A percentile compares a stretch with the other conserved stretches of the same genome.
phyloP scores from a whole-genome alignment of 352 stramenopile species.

The Pythium coloratum region DNA sequence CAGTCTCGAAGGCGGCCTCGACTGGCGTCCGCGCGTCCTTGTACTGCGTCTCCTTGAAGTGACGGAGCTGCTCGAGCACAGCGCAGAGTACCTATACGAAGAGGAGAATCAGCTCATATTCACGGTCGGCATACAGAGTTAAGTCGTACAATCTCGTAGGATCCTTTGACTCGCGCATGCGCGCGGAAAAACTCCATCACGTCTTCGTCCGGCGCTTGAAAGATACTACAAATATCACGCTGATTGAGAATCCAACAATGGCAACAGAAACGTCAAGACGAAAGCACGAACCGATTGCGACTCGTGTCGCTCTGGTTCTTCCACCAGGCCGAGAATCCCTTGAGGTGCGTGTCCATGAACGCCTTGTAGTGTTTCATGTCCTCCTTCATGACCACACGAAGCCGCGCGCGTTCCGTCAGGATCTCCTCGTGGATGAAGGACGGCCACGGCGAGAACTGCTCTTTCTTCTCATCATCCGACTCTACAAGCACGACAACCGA shows the following conservation, averaged over 20 bases:
- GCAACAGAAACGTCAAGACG: neutral
- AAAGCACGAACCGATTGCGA: constrained; percentile 40
- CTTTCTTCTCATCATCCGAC: constrained; percentile 90
- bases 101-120: no score
- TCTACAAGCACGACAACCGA: constrained; percentile 46
- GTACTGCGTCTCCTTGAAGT: constrained; percentile 91
- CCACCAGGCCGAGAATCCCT: constrained; percentile 64
- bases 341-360: constrained; percentile 71
- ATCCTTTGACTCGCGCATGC: constrained; percentile 88
- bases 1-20: constrained; percentile 75
- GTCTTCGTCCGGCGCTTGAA: constrained; percentile 87
- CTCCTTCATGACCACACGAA: constrained; percentile 84
- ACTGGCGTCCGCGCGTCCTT: constrained; percentile 74
- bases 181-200: constrained; percentile 78
- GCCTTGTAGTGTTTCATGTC: constrained; percentile 65
- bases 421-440: constrained; percentile 93
- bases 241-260: neutral
- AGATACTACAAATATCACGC: constrained; percentile 41
- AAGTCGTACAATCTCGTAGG: constrained; percentile 76
- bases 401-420: constrained; percentile 85
- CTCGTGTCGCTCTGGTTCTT: constrained; percentile 39
- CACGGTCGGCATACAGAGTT: neutral
- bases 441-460: constrained; percentile 84
- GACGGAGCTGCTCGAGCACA: constrained; percentile 91
- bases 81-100: constrained; percentile 58